Evolutionary conservation across 495 filamentous ascomycete genomes (phyloP), one percentile per base, ranked within the genome.

Genomic region (Neurospora sp.): DNA sequence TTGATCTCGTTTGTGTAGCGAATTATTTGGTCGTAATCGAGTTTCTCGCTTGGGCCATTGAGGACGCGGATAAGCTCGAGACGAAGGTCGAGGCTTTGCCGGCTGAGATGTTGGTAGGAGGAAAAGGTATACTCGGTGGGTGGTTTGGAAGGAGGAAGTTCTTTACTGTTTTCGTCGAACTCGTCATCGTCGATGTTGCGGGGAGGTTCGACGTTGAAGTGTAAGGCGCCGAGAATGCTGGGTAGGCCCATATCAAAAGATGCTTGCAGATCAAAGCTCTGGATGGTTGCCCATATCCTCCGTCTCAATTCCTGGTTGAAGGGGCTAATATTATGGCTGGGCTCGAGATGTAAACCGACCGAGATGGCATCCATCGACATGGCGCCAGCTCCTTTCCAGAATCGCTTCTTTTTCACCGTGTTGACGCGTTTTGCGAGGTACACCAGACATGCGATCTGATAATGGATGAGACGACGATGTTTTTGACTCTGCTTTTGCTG

Each of bases 241-340:
- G 88, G 87, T 76, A 89, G 83, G 5, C 89, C 89, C 37, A 87
- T 83, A 68, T 89, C 88, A 61, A 90, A 82, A 1, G 87, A 83
- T 2, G 89, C 84, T 73, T 91, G 89, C 11, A 90, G 79, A 69
- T 89, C 87, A 59, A 88, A 84, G 77, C 88, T 87, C 73, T 88
- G 79, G 31, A 91, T 87, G 3, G 88, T 89, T 0, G 83, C 84
- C 89, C 89, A 91, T n/a, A 91, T 85, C 31, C 89, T 81, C 69
- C 89, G 79, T 39, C 89, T 85, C 88, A 91, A 89, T 78, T 91
- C 89, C 75, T 87, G 87, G 73, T 86, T 87, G 76, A 89, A 90
- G n/a, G 77, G 76, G 10, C 79, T 80, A 39, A 81, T 79, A 42
- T 78, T 79, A 72, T 77, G 75, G 69, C 76, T 76, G 0, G 87